Evolutionary conservation across 1,284 basidiomycete genomes (phyloP).

Genomic region (Ceratobasidium sp.): DNA sequence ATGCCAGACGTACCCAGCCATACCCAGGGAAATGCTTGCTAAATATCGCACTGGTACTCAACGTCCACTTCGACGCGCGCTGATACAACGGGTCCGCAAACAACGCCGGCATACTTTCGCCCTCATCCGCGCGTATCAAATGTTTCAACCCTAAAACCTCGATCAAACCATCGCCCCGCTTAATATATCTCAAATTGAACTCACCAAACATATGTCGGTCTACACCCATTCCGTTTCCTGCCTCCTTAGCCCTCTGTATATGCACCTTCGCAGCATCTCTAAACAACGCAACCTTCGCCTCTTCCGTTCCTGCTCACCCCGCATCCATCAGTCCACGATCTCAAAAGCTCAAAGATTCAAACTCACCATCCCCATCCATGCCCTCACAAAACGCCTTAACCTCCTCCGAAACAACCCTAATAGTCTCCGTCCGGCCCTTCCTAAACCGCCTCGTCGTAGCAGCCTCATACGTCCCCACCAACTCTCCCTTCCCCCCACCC

Average conservation of each 20-base stretch:
- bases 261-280: conserved; percentile 78
- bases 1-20: conserved; percentile 81
- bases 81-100: conserved; percentile 80
- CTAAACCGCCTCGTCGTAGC: conserved; percentile 86
- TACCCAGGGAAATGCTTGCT: conserved; percentile 84
- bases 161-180: neutral
- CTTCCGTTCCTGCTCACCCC: conserved; percentile 51
- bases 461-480: conserved; percentile 84
- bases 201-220: conserved; percentile 85
- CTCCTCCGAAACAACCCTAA: conserved; percentile 81
- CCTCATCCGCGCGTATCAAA: conserved; percentile 64
- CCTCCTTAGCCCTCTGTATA: conserved; percentile 74
- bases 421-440: conserved; percentile 90
- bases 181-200: neutral
- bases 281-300: conserved; percentile 71
- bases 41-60: conserved; percentile 90
- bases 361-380: conserved; percentile 68
- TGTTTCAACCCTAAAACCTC: conserved; percentile 73
- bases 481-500: conserved; percentile 62
- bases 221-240: conserved; percentile 80
- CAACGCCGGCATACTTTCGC: conserved; percentile 73
- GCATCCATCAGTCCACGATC: neutral
- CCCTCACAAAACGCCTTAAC: conserved; percentile 78
- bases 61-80: conserved; percentile 76
- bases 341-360: conserved; percentile 10